Percentiles rank a stretch among this genome's conserved stretches.
Evolutionary conservation across 2,329 filamentous ascomycete species (phyloP).

Genomic region (Tolypocladium inflatum): DNA sequence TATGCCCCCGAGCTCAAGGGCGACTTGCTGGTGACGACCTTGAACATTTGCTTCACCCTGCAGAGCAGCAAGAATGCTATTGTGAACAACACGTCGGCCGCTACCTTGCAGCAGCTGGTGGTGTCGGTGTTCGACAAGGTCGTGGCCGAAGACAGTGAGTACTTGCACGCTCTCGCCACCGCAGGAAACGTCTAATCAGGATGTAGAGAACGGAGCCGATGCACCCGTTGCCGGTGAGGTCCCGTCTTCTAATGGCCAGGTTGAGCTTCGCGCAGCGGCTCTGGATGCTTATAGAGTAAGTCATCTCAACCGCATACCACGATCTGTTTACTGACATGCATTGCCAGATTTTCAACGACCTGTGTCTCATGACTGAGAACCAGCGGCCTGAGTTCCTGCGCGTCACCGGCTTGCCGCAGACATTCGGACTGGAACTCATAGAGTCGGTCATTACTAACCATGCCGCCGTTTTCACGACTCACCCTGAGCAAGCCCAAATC

Average conservation of each 20-base stretch:
- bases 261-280: slow-evolving; percentile 64
- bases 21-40: slow-evolving; percentile 67
- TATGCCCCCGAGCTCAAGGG: slow-evolving; percentile 75
- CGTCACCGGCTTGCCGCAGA: slow-evolving; percentile 67
- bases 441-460: slow-evolving; percentile 85
- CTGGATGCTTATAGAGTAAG: slow-evolving; percentile 72
- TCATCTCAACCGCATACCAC: background rate
- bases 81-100: slow-evolving; percentile 90
- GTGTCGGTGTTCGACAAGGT: slow-evolving; percentile 93
- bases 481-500: slow-evolving; percentile 73
- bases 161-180: background rate
- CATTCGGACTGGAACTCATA: slow-evolving; percentile 83
- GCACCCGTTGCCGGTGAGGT: slow-evolving; percentile 56
- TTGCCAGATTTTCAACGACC: slow-evolving; percentile 71
- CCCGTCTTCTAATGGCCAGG: slow-evolving; percentile 51
- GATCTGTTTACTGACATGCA: background rate
- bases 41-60: slow-evolving; percentile 87
- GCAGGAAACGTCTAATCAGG: background rate
- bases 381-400: slow-evolving; percentile 75
- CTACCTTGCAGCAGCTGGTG: slow-evolving; percentile 90
- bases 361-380: slow-evolving; percentile 80
- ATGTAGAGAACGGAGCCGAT: slow-evolving; percentile 34
- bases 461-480: slow-evolving; percentile 65
- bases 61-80: slow-evolving; percentile 88
- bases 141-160: slow-evolving; percentile 66